Base-by-base conservation (phyloP, 139 green algal species). In the Chlorella sp. region DNA sequence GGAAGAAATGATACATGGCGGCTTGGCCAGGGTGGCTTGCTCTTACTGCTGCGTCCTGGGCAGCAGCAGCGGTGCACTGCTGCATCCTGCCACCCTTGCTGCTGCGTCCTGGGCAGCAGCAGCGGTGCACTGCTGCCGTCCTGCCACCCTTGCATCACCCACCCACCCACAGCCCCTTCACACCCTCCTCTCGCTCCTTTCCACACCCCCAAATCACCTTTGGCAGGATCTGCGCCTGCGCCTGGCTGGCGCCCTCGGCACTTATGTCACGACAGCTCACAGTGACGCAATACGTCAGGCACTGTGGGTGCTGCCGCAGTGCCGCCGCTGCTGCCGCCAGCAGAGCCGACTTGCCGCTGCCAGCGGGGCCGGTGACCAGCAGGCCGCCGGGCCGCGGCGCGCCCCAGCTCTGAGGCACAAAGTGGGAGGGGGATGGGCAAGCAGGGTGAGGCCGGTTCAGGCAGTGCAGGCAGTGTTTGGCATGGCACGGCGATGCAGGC, bases 261-360 rank as follows among this genome's bases (percentile, higher is more conserved):
- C 86, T 92, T 39, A 96, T 76, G 34, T 92, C 83, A 21, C 87
- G 66, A 90, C 95, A 97, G 53, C 89, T 79, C 32, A 97, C 39
- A 0, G 79, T 71, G 37, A 96, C 89, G 9, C 89, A 81, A 68
- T 94, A 75, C 0, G 93, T 91, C 11, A 88, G 92, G 80, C 87
- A 93, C 12, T 84, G 36, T 3, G 90, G 89, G 83, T 93, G 90
- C 1, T 60, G 42, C 40, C 61, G 37, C 76, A 96, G 73, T 0
- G 81, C 34, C 36, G 86, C 83, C 0, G 92, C 92, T 57, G 95
- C 40, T 16, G 91, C 84, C 0, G 34, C 53, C 48, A 93, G 73
- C 64, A 98, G 91, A 11, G 83, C 83, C 1, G 92, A 93, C 86
- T 94, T 95, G 61, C 95, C 94, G 87, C 93, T 94, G 89, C 94